A percentile compares a stretch with the other conserved stretches of the same genome.
These are phyloP conservation scores for Aspergillus aculeatinus DNA, from an alignment of 2,329 filamentous ascomycete genomes.

Conservation along the genomic window DNA sequence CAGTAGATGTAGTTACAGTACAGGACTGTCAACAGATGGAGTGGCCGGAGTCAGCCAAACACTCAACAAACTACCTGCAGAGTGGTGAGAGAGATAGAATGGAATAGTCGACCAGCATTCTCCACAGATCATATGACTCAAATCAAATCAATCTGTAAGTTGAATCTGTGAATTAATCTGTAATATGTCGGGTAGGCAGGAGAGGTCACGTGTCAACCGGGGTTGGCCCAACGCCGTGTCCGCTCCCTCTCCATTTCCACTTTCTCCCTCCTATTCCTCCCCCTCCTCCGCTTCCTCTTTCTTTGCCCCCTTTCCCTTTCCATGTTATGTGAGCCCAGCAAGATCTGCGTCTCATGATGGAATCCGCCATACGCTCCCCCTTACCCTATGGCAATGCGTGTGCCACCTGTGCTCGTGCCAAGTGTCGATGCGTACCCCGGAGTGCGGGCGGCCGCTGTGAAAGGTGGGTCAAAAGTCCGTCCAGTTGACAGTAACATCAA, in stretches of 20 bases:
- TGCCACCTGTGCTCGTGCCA: constrained; percentile 42
- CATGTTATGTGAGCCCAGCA: no score
- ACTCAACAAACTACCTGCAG: no score
- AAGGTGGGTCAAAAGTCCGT: constrained; percentile 10
- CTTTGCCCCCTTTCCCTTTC: not conserved
- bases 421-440: constrained; percentile 45
- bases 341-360: not conserved
- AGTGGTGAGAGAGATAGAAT: no score
- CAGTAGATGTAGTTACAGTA: no score
- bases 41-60: no score
- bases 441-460: constrained; percentile 18
- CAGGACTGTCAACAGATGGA: no score
- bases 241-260: not conserved
- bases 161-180: no score
- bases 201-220: not conserved
- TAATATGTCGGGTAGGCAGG: not conserved
- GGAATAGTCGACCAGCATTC: no score
- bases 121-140: no score
- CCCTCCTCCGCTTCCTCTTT: not conserved
- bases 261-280: no score
- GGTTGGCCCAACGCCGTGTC: not conserved
- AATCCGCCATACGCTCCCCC: not conserved
- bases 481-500: not conserved
- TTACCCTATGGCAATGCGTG: constrained; percentile 41
- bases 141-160: no score